phyloP scores from a whole-genome alignment of 2,329 filamentous ascomycete genomes.

The Talaromyces funiculosus region DNA sequence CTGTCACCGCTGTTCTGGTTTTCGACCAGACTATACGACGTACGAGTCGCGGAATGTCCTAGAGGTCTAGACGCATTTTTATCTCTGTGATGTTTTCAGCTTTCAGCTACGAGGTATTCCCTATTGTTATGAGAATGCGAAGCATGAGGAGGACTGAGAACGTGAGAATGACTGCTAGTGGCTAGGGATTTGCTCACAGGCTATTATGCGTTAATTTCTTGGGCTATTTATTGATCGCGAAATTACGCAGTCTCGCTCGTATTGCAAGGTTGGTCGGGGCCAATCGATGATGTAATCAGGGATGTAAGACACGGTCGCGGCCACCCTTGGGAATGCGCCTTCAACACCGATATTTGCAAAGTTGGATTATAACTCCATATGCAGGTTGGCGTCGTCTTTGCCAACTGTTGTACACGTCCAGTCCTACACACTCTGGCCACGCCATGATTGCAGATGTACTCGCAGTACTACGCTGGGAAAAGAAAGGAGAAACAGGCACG shows the following conservation, averaged over 20 bases:
- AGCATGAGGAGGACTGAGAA: background rate
- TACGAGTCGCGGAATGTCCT: no score
- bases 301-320: background rate
- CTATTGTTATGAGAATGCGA: background rate
- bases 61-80: no score
- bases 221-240: background rate
- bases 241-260: background rate
- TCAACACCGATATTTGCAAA: no score
- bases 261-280: background rate
- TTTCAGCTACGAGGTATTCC: no score
- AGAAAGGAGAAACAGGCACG: conserved; percentile 2
- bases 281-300: background rate
- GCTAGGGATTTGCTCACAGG: background rate
- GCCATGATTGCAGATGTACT: no score
- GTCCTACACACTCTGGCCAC: no score
- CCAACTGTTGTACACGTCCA: background rate
- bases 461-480: background rate
- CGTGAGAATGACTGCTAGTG: background rate
- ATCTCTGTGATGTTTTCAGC: no score
- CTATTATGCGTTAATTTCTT: background rate
- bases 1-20: background rate
- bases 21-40: no score
- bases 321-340: background rate
- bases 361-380: no score
- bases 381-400: background rate